These are phyloP conservation scores for Irpex rosettiformis DNA, from an alignment of 1,284 basidiomycete genomes.

Conservation along the genomic window DNA sequence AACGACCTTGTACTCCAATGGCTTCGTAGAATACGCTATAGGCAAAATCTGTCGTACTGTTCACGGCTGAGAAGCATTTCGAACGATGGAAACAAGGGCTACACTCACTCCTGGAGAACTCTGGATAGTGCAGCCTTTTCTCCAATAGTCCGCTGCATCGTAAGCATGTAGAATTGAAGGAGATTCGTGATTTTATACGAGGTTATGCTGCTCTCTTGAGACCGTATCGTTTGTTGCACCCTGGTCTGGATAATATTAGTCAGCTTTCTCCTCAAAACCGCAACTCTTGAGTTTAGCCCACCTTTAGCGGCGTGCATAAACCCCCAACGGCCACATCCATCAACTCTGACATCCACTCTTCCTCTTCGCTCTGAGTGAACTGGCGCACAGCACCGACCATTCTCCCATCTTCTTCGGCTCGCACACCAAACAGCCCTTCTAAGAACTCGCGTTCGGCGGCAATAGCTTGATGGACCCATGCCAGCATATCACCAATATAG, in stretches of 20 bases:
- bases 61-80: not conserved
- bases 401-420: slow-evolving; percentile 43
- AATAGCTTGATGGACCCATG: slow-evolving; percentile 96
- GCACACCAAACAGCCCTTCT: slow-evolving; percentile 77
- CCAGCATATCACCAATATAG: slow-evolving; percentile 97
- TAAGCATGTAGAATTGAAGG: slow-evolving; percentile 91
- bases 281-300: slow-evolving; percentile 25
- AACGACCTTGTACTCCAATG: slow-evolving; percentile 77
- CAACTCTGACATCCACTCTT: slow-evolving; percentile 77
- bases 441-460: slow-evolving; percentile 94
- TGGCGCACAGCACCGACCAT: slow-evolving; percentile 77
- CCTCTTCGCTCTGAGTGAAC: slow-evolving; percentile 61
- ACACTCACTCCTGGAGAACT: slow-evolving; percentile 76
- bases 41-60: slow-evolving; percentile 75
- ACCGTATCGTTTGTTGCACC: slow-evolving; percentile 88
- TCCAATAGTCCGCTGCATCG: slow-evolving; percentile 91
- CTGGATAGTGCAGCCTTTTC: slow-evolving; percentile 72
- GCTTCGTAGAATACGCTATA: slow-evolving; percentile 86
- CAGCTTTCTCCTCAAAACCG: not conserved
- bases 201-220: slow-evolving; percentile 90
- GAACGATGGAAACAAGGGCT: not conserved
- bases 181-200: slow-evolving; percentile 91
- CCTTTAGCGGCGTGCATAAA: slow-evolving; percentile 84
- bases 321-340: slow-evolving; percentile 85
- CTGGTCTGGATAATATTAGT: slow-evolving; percentile 50